Percentiles rank a stretch among this genome's conserved stretches.
phyloP scores from a whole-genome alignment of 2,329 filamentous ascomycete genomes.

The Colletotrichum tamarilloi region DNA sequence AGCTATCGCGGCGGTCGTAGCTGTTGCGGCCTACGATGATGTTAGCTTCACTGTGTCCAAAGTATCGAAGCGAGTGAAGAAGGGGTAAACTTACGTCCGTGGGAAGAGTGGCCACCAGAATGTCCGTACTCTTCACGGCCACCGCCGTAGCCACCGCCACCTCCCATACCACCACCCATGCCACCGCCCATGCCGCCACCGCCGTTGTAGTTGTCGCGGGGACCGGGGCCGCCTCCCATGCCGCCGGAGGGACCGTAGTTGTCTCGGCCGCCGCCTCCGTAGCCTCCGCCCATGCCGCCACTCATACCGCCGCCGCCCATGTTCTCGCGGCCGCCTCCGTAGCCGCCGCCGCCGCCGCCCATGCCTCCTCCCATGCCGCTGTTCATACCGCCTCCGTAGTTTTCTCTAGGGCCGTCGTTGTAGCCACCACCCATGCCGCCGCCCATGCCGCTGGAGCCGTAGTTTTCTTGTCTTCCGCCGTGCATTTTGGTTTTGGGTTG shows the following conservation, averaged over 20 bases:
- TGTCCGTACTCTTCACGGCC: constrained; percentile 8
- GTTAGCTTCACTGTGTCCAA: not conserved
- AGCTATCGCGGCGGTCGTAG: not conserved
- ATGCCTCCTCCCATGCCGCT: not conserved
- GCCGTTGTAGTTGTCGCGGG: not conserved
- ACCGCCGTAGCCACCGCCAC: constrained; percentile 1
- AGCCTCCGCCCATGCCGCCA: not conserved
- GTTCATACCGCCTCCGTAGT: constrained; percentile 5
- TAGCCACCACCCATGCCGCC: constrained; percentile 19
- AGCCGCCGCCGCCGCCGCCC: not conserved
- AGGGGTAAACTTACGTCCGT: constrained; percentile 14
- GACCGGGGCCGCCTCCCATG: not conserved
- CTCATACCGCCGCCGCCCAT: not conserved
- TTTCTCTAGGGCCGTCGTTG: not conserved
- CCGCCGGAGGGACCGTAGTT: constrained; percentile 7
- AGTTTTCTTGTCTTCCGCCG: constrained; percentile 30
- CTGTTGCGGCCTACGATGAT: not conserved
- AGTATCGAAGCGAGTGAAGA: too few species aligned
- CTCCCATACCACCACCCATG: too few species aligned
- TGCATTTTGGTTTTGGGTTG: constrained; percentile 4
- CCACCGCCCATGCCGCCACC: too few species aligned
- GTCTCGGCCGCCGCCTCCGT: constrained; percentile 14
- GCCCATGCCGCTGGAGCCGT: constrained; percentile 28
- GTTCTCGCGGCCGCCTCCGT: not conserved
- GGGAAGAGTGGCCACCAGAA: constrained; percentile 13